phyloP scores from a whole-genome alignment of 2,329 filamentous ascomycete species.

The Ascochyta fabae region DNA sequence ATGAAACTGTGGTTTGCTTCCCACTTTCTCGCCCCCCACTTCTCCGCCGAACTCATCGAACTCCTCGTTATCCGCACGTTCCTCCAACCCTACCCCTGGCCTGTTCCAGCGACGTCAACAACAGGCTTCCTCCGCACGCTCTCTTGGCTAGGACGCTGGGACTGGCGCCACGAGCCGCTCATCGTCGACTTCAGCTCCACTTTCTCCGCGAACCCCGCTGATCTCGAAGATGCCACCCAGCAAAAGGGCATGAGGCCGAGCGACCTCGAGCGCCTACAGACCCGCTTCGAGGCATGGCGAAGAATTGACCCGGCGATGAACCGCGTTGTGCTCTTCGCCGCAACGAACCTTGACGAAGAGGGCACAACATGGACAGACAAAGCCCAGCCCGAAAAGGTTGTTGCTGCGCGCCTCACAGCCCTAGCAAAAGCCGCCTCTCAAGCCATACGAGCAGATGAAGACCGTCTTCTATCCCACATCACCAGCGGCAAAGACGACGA shows the following conservation, averaged over 20 bases:
- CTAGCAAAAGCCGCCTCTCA: constrained; percentile 74
- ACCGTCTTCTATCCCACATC: constrained; percentile 52
- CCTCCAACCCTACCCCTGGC: constrained; percentile 81
- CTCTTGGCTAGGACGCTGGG: constrained; percentile 82
- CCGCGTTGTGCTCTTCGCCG: constrained; percentile 78
- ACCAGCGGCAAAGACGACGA: constrained; percentile 8
- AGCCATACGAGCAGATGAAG: constrained; percentile 58
- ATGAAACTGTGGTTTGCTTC: constrained; percentile 88
- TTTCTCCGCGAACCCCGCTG: constrained; percentile 27
- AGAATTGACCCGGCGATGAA: constrained; percentile 90
- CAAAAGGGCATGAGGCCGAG: constrained; percentile 59
- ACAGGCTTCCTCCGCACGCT: constrained; percentile 84
- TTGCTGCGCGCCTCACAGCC: constrained; percentile 81
- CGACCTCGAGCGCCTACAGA: constrained; percentile 68
- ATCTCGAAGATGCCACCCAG: constrained; percentile 24
- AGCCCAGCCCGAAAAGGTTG: constrained; percentile 74
- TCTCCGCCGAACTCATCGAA: constrained; percentile 83
- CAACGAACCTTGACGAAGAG: constrained; percentile 77
- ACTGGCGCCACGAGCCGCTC: constrained; percentile 85
- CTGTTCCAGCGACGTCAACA: constrained; percentile 74
- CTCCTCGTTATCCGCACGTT: constrained; percentile 81
- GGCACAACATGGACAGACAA: constrained; percentile 82
- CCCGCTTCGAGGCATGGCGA: constrained; percentile 81
- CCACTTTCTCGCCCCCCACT: constrained; percentile 79
- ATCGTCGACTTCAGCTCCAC: constrained; percentile 72